These are phyloP conservation scores for Tubosaeta sp. DNA, from an alignment of 768 basidiomycete genomes.

Conservation along the genomic window DNA sequence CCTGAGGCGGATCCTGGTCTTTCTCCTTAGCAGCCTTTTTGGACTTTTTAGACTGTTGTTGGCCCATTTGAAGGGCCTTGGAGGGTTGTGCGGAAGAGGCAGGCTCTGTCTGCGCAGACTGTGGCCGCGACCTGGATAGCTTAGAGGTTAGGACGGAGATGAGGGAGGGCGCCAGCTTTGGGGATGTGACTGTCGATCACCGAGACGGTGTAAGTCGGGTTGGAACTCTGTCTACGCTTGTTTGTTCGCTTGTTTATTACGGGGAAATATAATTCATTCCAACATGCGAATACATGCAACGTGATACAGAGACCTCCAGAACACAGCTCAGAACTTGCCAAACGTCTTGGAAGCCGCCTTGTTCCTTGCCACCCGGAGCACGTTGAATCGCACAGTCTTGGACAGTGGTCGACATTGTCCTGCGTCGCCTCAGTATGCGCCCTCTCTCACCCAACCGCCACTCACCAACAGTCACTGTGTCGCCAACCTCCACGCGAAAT, in stretches of 20 bases:
- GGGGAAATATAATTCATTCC: slow-evolving; percentile 2
- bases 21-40: slow-evolving; percentile 70
- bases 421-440: slow-evolving; percentile 24
- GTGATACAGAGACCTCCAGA: slow-evolving; percentile 11
- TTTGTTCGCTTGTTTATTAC: slow-evolving; percentile 35
- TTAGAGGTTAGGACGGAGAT: slow-evolving; percentile 72
- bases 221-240: slow-evolving; percentile 27
- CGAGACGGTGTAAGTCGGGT: slow-evolving; percentile 24
- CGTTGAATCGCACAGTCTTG: slow-evolving; percentile 99
- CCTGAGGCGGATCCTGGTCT: slow-evolving; percentile 49
- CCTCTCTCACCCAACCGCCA: slow-evolving; percentile 19
- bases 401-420: slow-evolving; percentile 99
- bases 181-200: slow-evolving; percentile 27
- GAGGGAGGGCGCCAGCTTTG: slow-evolving; percentile 81
- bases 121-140: slow-evolving; percentile 64
- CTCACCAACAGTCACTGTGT: slow-evolving; percentile 91
- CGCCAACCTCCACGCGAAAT: slow-evolving; percentile 96
- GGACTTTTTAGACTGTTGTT: slow-evolving; percentile 79
- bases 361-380: slow-evolving; percentile 90
- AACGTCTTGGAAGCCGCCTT: slow-evolving; percentile 90
- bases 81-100: slow-evolving; percentile 37
- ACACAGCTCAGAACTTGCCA: slow-evolving; percentile 74
- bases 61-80: slow-evolving; percentile 63
- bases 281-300: slow-evolving; percentile 22
- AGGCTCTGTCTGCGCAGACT: slow-evolving; percentile 70